Evolutionary conservation across 805 yeast species (phyloP).

Genomic region (Ogataea saltuana): DNA sequence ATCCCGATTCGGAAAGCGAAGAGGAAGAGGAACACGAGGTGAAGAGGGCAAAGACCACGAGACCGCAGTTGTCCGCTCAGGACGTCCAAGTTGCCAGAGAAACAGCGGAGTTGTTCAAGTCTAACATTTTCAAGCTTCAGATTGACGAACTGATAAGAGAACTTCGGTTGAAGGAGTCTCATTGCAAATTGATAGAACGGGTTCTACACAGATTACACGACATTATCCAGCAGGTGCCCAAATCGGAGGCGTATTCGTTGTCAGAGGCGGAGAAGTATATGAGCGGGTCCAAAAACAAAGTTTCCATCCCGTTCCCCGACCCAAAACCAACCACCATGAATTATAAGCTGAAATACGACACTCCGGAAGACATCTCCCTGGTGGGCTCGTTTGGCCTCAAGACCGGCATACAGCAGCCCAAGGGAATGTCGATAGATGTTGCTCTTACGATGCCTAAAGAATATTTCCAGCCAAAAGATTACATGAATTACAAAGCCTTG

Average conservation of each 20-base stretch:
- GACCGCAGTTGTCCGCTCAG: constrained; percentile 55
- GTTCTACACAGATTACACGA: constrained; percentile 74
- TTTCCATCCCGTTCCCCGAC: constrained; percentile 82
- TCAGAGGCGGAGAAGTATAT: constrained; percentile 60
- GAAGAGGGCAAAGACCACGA: constrained; percentile 18
- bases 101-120: constrained; percentile 90
- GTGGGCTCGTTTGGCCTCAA: constrained; percentile 90
- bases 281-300: constrained; percentile 43
- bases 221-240: constrained; percentile 64
- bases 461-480: constrained; percentile 83
- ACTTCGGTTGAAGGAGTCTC: constrained; percentile 69
- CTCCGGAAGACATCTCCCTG: constrained; percentile 74
- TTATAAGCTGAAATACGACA: constrained; percentile 65
- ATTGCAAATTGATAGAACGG: constrained; percentile 66
- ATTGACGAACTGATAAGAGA: constrained; percentile 89
- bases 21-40: constrained; percentile 14
- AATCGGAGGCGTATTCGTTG: constrained; percentile 50
- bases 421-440: constrained; percentile 72
- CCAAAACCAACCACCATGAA: constrained; percentile 75
- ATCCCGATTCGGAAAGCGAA: constrained; percentile 21
- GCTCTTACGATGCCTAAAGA: constrained; percentile 77
- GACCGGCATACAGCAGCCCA: constrained; percentile 66
- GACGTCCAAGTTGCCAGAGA: constrained; percentile 91
- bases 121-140: constrained; percentile 92
- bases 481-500: constrained; percentile 82